Percentiles rank a stretch among this genome's conserved stretches.
Evolutionary conservation across 352 stramenopile species (phyloP).

Genomic region (Phytophthora fragariaefolia): DNA sequence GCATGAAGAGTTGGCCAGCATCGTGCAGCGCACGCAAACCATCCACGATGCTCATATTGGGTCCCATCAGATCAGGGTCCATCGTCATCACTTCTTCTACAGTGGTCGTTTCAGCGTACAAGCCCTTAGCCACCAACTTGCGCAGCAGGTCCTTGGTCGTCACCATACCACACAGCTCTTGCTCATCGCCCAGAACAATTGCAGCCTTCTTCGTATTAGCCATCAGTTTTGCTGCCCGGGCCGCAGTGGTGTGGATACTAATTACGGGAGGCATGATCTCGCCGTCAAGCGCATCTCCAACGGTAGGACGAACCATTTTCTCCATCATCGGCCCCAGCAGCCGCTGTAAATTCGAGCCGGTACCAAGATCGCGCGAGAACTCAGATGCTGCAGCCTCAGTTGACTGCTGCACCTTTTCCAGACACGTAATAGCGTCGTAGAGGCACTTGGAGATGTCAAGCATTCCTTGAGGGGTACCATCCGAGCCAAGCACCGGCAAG

Average conservation of each 20-base stretch:
- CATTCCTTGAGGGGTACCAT: conserved; percentile 83
- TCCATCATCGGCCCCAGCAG: conserved; percentile 89
- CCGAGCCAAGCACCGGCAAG: conserved; percentile 75
- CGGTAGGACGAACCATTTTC: conserved; percentile 89
- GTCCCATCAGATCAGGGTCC: conserved; percentile 78
- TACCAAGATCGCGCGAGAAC: conserved; percentile 80
- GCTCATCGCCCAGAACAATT: conserved; percentile 71
- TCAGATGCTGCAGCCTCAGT: conserved; percentile 80
- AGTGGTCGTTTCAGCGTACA: conserved; percentile 74
- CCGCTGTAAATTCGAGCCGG: conserved; percentile 71
- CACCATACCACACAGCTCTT: conserved; percentile 84
- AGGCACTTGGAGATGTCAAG: conserved; percentile 92
- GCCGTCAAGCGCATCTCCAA: conserved; percentile 81
- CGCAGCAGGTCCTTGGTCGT: conserved; percentile 88
- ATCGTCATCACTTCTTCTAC: conserved; percentile 89
- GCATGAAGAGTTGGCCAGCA: conserved; percentile 85
- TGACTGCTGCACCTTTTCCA: conserved; percentile 89
- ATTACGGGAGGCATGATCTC: conserved; percentile 84
- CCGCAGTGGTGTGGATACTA: conserved; percentile 70
- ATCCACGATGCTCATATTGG: conserved; percentile 84
- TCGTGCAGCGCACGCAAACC: conserved; percentile 88
- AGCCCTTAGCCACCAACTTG: conserved; percentile 85
- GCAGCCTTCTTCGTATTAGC: conserved; percentile 85
- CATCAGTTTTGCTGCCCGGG: conserved; percentile 86
- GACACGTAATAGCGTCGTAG: conserved; percentile 87